Evolutionary conservation across 345 rosid genomes (phyloP), one percentile per base, ranked within the genome.

Genomic region (Odontarrhena argentea): DNA sequence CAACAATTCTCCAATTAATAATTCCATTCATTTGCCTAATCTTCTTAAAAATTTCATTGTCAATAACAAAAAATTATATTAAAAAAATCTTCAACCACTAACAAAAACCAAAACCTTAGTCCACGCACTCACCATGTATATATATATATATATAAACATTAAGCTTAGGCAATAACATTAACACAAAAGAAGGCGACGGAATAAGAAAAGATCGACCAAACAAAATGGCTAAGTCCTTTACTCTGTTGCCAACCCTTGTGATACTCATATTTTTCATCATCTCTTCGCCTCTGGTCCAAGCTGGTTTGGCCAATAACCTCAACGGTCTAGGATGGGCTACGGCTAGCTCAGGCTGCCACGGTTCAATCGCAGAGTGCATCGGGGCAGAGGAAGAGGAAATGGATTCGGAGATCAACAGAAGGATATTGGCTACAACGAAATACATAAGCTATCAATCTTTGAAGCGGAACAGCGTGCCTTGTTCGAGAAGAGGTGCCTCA

Each of bases 401-500:
- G 55, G 92, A 85, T 41, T 70, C 84, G 0, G 96, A 86, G 78
- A 82, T 84, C 71, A 85, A 9, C 62, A 75, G 95, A 64, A 77
- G 96, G 49, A 68, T 89, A 70, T 55, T 92, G 65, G 88, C 88
- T 1, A 85, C 92, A 12, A 43, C 86, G 0, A 36, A 80, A 28
- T 88, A 85, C 81, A 86, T 90, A 74, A 88, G 97, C 82, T 90
- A 86, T 28, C 83, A 51, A 1, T 88, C 94, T 5, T 67, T 93
- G 80, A 87, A 78, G 79, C 51, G 86, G 65, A 70, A 86, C 80
- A 68, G 86, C 2, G 82, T 83, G 51, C 97, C 97, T 0, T 89
- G 98, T 79, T 89, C 95, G 3, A 80, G 28, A 43, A 84, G 92
- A 80, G 96, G 98, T 9, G 87, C 87, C 0, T 85, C 96, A 15